phyloP scores from a whole-genome alignment of 2,329 filamentous ascomycete genomes.

The Verticillium alfalfae region DNA sequence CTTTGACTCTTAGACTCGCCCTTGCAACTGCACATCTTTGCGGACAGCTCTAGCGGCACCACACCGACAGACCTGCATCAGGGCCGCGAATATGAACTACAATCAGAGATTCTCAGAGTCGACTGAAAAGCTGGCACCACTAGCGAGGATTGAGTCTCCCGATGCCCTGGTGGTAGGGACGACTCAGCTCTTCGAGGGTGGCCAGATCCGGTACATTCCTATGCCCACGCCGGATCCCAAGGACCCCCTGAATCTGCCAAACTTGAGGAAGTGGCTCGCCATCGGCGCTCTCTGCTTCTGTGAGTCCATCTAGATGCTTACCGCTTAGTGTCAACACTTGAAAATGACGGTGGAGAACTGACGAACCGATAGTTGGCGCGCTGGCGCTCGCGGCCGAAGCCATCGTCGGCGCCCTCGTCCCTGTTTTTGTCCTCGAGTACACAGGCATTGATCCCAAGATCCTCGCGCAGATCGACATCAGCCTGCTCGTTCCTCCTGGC shows the following conservation, averaged over 20 bases:
- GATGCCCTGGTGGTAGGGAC: constrained; percentile 17
- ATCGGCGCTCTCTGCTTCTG: constrained; percentile 21
- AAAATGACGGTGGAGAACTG: neutral
- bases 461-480: constrained; percentile 16
- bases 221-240: constrained; percentile 24
- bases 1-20: neutral
- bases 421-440: constrained; percentile 27
- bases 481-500: constrained; percentile 8
- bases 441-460: constrained; percentile 22
- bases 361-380: constrained; percentile 5
- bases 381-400: constrained; percentile 12
- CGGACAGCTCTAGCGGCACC: neutral
- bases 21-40: neutral
- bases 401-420: constrained; percentile 22
- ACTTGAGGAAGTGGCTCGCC: constrained; percentile 23
- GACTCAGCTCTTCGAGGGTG: constrained; percentile 14
- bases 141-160: constrained; percentile 11
- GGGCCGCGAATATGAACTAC: constrained; percentile 5
- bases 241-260: constrained; percentile 23
- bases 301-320: constrained; percentile 10
- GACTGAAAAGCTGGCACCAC: constrained; percentile 12
- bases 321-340: neutral
- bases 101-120: constrained; percentile 13
- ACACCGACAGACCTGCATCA: neutral
- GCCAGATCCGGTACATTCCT: constrained; percentile 15